Evolutionary conservation across 441 rosid genomes (phyloP).

Genomic region (Raphanus hybrid): DNA sequence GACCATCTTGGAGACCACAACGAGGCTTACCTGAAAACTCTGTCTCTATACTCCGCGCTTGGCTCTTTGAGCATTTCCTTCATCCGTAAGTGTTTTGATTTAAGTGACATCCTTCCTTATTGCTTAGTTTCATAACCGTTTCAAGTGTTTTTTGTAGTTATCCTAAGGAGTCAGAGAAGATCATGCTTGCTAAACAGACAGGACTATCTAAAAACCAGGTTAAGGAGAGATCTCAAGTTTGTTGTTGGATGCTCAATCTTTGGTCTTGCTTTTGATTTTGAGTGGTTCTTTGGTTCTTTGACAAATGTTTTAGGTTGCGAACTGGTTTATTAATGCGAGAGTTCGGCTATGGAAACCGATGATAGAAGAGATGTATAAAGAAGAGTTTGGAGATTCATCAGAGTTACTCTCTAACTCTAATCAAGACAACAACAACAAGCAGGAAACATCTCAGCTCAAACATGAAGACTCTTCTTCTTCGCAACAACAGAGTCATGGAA

Average conservation of each 20-base stretch:
- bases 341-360: slow-evolving; percentile 91
- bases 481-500: slow-evolving; percentile 22
- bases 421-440: slow-evolving; percentile 11
- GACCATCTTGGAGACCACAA: slow-evolving; percentile 77
- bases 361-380: slow-evolving; percentile 86
- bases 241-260: not conserved
- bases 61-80: slow-evolving; percentile 86
- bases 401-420: slow-evolving; percentile 51
- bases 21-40: slow-evolving; percentile 57
- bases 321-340: slow-evolving; percentile 85
- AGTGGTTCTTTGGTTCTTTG: not conserved
- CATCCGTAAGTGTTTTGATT: slow-evolving; percentile 58
- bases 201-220: no score
- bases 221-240: not conserved
- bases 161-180: slow-evolving; percentile 62
- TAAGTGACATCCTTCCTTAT: not conserved
- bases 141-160: slow-evolving; percentile 49
- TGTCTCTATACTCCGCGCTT: slow-evolving; percentile 59
- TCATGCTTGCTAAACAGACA: no score
- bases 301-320: slow-evolving; percentile 59
- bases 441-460: slow-evolving; percentile 1
- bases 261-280: not conserved
- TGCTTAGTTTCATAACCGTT: not conserved
- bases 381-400: slow-evolving; percentile 61
- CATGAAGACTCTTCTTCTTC: slow-evolving; percentile 15